Percentiles rank a stretch among this genome's conserved stretches.
These are phyloP conservation scores for Kalanchoe fedtschenkoi DNA, from an alignment of 164 flowering plant genomes.

Conservation along the genomic window DNA sequence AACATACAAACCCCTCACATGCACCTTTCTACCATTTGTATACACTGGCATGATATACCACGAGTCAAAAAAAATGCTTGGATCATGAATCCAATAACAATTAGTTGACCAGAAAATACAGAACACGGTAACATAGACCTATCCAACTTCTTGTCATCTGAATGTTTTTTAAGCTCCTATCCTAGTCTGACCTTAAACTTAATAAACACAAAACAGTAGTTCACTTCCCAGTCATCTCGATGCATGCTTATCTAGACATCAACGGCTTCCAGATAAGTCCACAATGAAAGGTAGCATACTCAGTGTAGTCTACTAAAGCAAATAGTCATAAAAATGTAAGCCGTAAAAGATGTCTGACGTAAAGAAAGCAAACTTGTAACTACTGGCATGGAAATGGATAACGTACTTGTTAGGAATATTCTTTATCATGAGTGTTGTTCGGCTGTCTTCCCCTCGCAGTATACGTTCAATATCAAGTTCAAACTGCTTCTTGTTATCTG, in stretches of 20 bases:
- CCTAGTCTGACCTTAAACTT: too few relatives aligned
- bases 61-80: not conserved
- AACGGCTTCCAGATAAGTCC: too few relatives aligned
- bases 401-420: slow-evolving; percentile 88
- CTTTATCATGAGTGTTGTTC: slow-evolving; percentile 83
- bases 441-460: slow-evolving; percentile 49
- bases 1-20: not conserved
- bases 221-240: too few relatives aligned
- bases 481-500: slow-evolving; percentile 57
- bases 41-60: not conserved
- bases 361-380: not conserved
- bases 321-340: not conserved
- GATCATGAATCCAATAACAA: not conserved
- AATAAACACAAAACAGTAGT: too few relatives aligned
- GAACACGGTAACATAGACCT: too few relatives aligned
- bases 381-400: not conserved
- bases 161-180: too few relatives aligned
- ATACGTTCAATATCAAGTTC: slow-evolving; percentile 78
- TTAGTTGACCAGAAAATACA: too few relatives aligned
- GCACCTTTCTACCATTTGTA: not conserved
- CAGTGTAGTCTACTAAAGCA: not conserved
- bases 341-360: not conserved
- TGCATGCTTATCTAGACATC: too few relatives aligned
- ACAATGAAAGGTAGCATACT: too few relatives aligned
- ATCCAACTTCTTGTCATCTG: too few relatives aligned